phyloP scores from a whole-genome alignment of 257 asterid species.

The Solanum rostratum region DNA sequence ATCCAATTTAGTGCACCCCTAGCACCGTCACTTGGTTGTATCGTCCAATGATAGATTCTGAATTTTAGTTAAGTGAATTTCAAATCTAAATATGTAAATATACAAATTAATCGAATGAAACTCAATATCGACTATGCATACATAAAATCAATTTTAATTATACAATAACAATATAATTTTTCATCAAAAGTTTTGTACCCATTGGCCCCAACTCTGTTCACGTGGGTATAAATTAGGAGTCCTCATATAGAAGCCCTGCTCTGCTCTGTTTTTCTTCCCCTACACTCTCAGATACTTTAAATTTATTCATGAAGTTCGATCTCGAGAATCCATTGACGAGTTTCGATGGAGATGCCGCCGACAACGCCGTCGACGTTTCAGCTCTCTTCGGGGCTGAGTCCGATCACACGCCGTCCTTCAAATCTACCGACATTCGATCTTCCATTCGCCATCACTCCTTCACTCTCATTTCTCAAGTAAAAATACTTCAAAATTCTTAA shows the following conservation, averaged over 20 bases:
- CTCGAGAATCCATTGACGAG: slow-evolving; percentile 35
- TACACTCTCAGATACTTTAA: not conserved
- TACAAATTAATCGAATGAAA: too few species aligned
- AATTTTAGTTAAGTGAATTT: too few species aligned
- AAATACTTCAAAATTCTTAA: not conserved
- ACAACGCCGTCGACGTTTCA: slow-evolving; percentile 29
- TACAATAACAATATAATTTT: too few species aligned
- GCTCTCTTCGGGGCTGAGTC: slow-evolving; percentile 40
- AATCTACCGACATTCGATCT: slow-evolving; percentile 15
- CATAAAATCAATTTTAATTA: not conserved
- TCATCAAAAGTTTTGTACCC: rapidly evolving
- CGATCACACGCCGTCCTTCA: slow-evolving; percentile 33
- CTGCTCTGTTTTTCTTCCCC: not conserved
- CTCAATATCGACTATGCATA: too few species aligned
- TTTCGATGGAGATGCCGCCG: slow-evolving; percentile 5
- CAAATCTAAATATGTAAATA: too few species aligned
- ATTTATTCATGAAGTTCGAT: slow-evolving; percentile 22
- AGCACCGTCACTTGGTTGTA: rapidly evolving
- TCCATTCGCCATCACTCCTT: slow-evolving; percentile 32
- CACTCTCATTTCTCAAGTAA: slow-evolving; percentile 32
- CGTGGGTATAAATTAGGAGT: not conserved
- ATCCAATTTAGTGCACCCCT: rapidly evolving
- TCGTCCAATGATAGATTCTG: too few species aligned
- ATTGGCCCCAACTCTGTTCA: not conserved
- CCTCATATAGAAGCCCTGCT: not conserved